A percentile compares a stretch with the other conserved stretches of the same genome.
These are phyloP conservation scores for Pochonia chlamydosporia DNA, from an alignment of 2,329 filamentous ascomycete species.

Conservation along the genomic window DNA sequence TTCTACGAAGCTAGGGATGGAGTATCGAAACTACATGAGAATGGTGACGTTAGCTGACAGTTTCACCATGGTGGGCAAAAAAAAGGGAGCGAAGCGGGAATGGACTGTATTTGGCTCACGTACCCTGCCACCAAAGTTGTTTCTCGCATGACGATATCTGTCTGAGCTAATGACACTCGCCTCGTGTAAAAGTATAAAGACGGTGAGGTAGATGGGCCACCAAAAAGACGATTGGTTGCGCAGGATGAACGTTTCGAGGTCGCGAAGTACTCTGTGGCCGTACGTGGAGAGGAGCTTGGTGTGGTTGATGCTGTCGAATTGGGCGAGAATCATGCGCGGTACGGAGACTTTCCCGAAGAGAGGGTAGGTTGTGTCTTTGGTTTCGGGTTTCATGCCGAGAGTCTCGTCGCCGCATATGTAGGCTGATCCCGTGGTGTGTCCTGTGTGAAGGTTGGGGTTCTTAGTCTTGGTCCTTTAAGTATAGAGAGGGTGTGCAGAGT, in stretches of 20 bases:
- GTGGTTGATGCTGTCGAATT: conserved; percentile 37
- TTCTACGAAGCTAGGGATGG: conserved; percentile 34
- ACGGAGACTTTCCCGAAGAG: conserved; percentile 31
- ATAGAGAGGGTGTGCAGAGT: conserved; percentile 6
- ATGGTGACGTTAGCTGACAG: not conserved
- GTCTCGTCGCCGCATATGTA: conserved; percentile 34
- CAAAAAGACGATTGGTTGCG: conserved; percentile 24
- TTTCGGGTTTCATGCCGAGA: conserved; percentile 32
- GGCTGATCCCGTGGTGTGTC: conserved; percentile 38
- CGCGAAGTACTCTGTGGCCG: conserved; percentile 25
- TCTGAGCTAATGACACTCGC: conserved; percentile 34
- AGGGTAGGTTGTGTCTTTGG: conserved; percentile 29
- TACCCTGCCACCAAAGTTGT: conserved; percentile 25
- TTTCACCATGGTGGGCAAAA: too few relatives aligned
- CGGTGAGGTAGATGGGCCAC: conserved; percentile 30
- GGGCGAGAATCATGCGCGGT: conserved; percentile 39
- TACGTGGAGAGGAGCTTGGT: conserved; percentile 28
- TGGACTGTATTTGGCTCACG: too few relatives aligned
- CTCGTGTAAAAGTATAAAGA: conserved; percentile 38
- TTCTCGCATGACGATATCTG: conserved; percentile 35
- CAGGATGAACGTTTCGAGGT: conserved; percentile 29
- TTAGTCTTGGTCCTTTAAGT: not conserved
- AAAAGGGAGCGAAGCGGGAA: too few relatives aligned
- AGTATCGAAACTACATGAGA: conserved; percentile 24
- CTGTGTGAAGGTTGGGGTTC: conserved; percentile 18